Evolutionary conservation across 2,329 filamentous ascomycete genomes (phyloP).

Genomic region (Fusarium mexicanum): DNA sequence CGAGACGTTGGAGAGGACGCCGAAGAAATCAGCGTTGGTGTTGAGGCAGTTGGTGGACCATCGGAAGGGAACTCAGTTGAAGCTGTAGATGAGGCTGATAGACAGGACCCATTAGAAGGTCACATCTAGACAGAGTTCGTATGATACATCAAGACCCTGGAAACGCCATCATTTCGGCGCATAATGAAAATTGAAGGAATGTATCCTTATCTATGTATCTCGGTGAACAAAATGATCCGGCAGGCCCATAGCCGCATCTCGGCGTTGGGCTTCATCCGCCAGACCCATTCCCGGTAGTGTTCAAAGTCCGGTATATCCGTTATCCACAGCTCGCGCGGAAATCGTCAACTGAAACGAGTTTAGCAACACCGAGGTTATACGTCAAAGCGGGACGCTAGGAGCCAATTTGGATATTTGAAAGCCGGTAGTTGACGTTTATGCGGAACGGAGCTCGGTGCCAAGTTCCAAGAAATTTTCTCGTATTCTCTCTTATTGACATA

Average conservation of each 20-base stretch:
- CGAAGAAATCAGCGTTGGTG: conserved; percentile 23
- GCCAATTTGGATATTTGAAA: not conserved
- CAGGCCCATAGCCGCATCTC: not conserved
- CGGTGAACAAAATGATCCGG: no score
- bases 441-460: not conserved
- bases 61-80: not conserved
- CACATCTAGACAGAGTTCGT: no score
- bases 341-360: not conserved
- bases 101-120: no score
- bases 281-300: not conserved
- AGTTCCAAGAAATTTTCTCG: not conserved
- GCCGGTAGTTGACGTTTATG: not conserved
- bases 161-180: no score
- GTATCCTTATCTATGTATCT: not conserved
- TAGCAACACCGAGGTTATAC: not conserved
- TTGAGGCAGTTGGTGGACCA: not conserved
- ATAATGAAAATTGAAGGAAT: no score
- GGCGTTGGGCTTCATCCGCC: not conserved
- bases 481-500: not conserved
- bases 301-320: not conserved
- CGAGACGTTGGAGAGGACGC: conserved; percentile 23
- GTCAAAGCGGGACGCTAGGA: not conserved
- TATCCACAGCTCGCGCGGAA: not conserved
- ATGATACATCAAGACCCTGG: no score
- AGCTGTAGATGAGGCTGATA: not conserved